phyloP scores from a whole-genome alignment of 2,329 filamentous ascomycete genomes.

The Fusarium sp. region DNA sequence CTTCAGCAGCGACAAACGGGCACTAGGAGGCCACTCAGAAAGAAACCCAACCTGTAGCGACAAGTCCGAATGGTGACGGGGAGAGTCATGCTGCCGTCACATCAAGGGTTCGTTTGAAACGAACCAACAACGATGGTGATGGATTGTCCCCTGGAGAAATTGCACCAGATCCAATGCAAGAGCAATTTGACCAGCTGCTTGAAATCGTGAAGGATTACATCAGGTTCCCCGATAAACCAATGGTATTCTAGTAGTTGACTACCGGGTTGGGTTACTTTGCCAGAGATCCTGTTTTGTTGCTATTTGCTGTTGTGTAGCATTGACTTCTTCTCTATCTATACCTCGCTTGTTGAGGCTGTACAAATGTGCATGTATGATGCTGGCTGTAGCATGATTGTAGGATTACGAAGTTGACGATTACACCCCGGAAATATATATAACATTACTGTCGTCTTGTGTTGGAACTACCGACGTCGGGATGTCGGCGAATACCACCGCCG shows the following conservation, averaged over 20 bases:
- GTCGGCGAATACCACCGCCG: conserved; percentile 33
- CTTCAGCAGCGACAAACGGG: conserved; percentile 54
- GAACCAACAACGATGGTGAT: background rate
- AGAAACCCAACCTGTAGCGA: conserved; percentile 25
- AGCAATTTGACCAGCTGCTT: conserved; percentile 18
- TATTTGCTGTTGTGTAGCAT: conserved; percentile 37
- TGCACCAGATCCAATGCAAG: conserved; percentile 5
- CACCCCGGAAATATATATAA: background rate
- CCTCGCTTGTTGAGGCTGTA: background rate
- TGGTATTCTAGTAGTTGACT: conserved; percentile 25
- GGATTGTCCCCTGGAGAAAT: background rate
- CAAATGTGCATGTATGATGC: conserved; percentile 4
- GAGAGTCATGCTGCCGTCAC: background rate
- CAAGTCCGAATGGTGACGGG: background rate
- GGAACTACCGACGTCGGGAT: conserved; percentile 23
- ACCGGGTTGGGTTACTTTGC: conserved; percentile 31
- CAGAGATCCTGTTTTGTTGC: conserved; percentile 32
- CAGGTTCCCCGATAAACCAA: conserved; percentile 3
- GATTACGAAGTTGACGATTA: background rate
- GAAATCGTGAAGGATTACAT: conserved; percentile 15
- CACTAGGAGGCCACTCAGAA: conserved; percentile 49
- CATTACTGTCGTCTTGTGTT: background rate
- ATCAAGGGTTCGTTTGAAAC: background rate
- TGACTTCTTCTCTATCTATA: conserved; percentile 19
- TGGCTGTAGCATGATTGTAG: background rate